phyloP scores from a whole-genome alignment of 1,139 yeast species.

The Suhomyces wounanorum region DNA sequence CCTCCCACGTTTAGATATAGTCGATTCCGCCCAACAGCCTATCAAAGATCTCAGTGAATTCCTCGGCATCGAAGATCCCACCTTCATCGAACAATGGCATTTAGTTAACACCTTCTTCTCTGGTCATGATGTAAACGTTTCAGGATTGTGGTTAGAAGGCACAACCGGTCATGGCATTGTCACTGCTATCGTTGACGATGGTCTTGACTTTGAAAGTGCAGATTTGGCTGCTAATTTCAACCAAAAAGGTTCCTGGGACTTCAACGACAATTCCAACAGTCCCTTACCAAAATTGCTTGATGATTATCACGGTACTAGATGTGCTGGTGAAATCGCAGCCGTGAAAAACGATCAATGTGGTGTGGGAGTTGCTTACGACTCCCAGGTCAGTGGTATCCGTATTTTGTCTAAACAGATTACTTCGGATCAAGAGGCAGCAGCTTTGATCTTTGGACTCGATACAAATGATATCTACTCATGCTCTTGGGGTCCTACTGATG shows the following conservation, averaged over 20 bases:
- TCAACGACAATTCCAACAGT: constrained; percentile 68
- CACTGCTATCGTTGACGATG: constrained; percentile 93
- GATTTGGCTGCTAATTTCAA: constrained; percentile 76
- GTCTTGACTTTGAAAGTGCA: constrained; percentile 75
- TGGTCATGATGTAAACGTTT: constrained; percentile 84
- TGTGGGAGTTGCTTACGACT: constrained; percentile 86
- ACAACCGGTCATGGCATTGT: constrained; percentile 81
- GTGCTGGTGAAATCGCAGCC: constrained; percentile 97
- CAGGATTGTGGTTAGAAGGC: constrained; percentile 82
- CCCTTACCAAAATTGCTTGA: constrained; percentile 83
- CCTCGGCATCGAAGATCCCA: constrained; percentile 76
- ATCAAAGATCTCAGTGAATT: constrained; percentile 49
- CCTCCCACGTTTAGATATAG: constrained; percentile 21
- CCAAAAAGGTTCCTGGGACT: constrained; percentile 85
- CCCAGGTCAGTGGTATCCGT: constrained; percentile 87
- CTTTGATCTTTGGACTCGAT: constrained; percentile 77
- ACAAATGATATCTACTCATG: constrained; percentile 92
- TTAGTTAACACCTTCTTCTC: constrained; percentile 68
- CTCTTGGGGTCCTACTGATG: constrained; percentile 98
- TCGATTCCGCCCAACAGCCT: constrained; percentile 51
- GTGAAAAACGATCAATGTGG: constrained; percentile 90
- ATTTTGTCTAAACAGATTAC: constrained; percentile 81
- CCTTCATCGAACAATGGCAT: constrained; percentile 88
- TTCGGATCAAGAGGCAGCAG: constrained; percentile 87
- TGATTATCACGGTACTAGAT: constrained; percentile 95